A percentile compares a stretch with the other conserved stretches of the same genome.
phyloP scores from a whole-genome alignment of 352 stramenopile species.

The Stramenopiles sp. region DNA sequence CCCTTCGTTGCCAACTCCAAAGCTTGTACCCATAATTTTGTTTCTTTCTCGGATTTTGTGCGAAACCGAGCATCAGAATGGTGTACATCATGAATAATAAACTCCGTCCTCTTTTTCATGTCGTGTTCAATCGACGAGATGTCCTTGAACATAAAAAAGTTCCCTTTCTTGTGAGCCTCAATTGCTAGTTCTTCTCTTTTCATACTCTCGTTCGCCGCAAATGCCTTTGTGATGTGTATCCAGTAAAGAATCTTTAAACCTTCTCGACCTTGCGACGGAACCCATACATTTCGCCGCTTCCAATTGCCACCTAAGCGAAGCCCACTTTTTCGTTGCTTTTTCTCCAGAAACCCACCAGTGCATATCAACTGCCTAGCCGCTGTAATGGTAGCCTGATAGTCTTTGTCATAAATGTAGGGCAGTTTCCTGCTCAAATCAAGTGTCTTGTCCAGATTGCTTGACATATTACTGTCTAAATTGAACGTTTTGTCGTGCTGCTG shows the following conservation, averaged over 20 bases:
- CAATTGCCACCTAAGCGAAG: background rate
- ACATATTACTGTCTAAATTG: no score
- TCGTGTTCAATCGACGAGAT: background rate
- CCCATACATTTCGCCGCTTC: background rate
- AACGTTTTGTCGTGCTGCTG: no score
- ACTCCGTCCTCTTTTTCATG: background rate
- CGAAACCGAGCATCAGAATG: background rate
- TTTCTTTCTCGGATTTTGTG: background rate
- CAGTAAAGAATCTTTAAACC: background rate
- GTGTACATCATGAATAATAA: background rate
- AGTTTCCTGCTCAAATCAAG: no score
- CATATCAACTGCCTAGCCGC: background rate
- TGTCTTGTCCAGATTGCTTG: no score
- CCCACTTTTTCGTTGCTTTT: background rate
- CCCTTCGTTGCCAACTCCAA: background rate
- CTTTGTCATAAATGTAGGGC: background rate
- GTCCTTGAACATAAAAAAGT: background rate
- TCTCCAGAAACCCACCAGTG: background rate
- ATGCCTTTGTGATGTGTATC: background rate
- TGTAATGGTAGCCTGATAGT: background rate
- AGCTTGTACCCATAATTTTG: background rate
- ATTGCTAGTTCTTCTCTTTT: background rate
- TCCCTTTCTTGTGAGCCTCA: background rate
- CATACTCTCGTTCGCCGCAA: background rate
- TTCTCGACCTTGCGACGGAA: background rate